Evolutionary conservation across 129 eudicot species (phyloP), one percentile per base, ranked within the genome.

Genomic region (Centella asiatica): DNA sequence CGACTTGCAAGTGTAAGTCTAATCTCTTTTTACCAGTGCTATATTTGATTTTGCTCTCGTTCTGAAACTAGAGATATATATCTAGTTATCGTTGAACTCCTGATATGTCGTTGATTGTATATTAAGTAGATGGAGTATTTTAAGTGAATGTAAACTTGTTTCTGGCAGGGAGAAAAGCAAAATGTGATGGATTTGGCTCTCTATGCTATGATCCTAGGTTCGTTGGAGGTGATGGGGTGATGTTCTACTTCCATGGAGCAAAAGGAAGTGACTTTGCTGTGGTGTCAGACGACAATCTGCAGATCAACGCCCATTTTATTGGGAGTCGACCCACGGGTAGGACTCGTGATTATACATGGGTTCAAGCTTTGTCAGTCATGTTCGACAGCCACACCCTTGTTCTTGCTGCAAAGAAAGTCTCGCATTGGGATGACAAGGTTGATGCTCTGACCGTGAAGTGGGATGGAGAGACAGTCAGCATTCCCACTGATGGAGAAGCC

Each of bases 1-100:
- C 76, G 66, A 74, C 80, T 26, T 82, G 95, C 82, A 86, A 80
- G 58, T 80, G 89, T 86, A 77, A 75, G 89, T 36, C 66, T 25
- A 56, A 56, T 17, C 60, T 29, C 11, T 19, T 34, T 2, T 26
- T 27, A 47, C 37, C 6, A 18, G 13, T 64, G 6, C 17, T 29
- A 17, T 25, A 1, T 29, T n/a, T 6, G 6, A 32, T 6, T 32
- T 39, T 6, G 10, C 45, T 40, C 6, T 3, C 9, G n/a, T n/a
- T n/a, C n/a, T n/a, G n/a, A n/a, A n/a, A n/a, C n/a, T n/a, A n/a
- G n/a, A n/a, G n/a, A n/a, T n/a, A n/a, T n/a, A n/a, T n/a, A n/a
- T n/a, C n/a, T n/a, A n/a, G n/a, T n/a, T n/a, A n/a, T n/a, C n/a
- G n/a, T n/a, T n/a, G n/a, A n/a, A n/a, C n/a, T n/a, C n/a, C n/a